These are phyloP conservation scores for Pseudocercospora vitis DNA, from an alignment of 2,329 filamentous ascomycete genomes.

Conservation along the genomic window DNA sequence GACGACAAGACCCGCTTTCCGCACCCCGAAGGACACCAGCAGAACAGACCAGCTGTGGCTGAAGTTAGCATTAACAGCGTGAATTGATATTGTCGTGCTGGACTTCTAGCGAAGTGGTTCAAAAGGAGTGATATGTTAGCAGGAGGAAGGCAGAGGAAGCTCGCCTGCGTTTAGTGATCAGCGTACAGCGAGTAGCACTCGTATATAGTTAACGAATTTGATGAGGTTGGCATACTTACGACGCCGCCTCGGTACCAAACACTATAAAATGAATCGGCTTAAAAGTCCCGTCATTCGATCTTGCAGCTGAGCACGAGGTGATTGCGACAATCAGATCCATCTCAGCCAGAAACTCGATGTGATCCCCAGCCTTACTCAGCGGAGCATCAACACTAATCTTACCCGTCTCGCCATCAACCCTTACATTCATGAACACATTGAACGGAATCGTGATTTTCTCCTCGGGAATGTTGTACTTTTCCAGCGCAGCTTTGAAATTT, in stretches of 20 bases:
- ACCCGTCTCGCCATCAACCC: conserved; percentile 28
- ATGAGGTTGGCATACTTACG: not conserved
- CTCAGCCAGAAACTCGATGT: conserved; percentile 31
- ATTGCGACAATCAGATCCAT: conserved; percentile 33
- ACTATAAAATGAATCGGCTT: conserved; percentile 26
- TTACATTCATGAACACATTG: conserved; percentile 35
- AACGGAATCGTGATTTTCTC: conserved; percentile 31
- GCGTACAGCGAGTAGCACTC: conserved; percentile 5
- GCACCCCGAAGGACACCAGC: conserved; percentile 12
- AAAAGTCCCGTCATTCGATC: conserved; percentile 30
- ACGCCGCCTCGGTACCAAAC: too few relatives aligned
- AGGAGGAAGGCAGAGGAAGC: not conserved
- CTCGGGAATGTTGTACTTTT: conserved; percentile 23
- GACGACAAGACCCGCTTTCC: conserved; percentile 72
- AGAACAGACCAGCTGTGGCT: not conserved
- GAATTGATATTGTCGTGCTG: conserved; percentile 5
- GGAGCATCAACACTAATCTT: conserved; percentile 30
- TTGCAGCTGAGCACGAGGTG: conserved; percentile 30
- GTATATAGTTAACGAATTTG: conserved; percentile 11
- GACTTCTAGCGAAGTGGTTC: not conserved
- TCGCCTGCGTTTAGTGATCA: not conserved
- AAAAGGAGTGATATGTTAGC: not conserved
- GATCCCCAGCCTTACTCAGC: conserved; percentile 29
- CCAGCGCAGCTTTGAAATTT: conserved; percentile 29
- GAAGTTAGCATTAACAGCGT: conserved; percentile 8